These are phyloP conservation scores for Curvularia lunata DNA, from an alignment of 2,329 filamentous ascomycete genomes.

Conservation along the genomic window DNA sequence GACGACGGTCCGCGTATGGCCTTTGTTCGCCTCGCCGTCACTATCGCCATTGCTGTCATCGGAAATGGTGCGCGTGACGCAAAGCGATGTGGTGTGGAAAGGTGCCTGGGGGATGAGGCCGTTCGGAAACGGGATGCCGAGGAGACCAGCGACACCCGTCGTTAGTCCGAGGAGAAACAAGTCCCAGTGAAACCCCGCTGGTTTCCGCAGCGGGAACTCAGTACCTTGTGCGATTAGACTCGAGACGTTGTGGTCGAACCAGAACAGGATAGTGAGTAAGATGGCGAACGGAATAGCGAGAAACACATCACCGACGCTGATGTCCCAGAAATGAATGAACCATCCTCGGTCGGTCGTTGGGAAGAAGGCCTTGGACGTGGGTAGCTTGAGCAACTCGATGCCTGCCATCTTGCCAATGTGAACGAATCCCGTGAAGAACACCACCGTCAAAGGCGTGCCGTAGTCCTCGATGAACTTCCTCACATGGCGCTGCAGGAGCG, in stretches of 20 bases:
- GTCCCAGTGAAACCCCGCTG: constrained; percentile 67
- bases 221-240: constrained; percentile 63
- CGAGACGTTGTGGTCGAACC: constrained; percentile 81
- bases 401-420: constrained; percentile 82
- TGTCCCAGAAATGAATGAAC: constrained; percentile 83
- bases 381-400: constrained; percentile 72
- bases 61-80: constrained; percentile 49
- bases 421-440: constrained; percentile 91
- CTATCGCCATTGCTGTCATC: constrained; percentile 50
- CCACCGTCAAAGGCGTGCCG: constrained; percentile 68
- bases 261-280: constrained; percentile 83
- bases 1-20: constrained; percentile 52
- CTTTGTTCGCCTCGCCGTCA: constrained; percentile 52
- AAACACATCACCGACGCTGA: constrained; percentile 75
- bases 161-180: constrained; percentile 64
- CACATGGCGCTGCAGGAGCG: constrained; percentile 75
- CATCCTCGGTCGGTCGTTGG: constrained; percentile 76
- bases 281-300: constrained; percentile 86
- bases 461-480: constrained; percentile 89
- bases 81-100: constrained; percentile 63
- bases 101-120: constrained; percentile 66
- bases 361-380: constrained; percentile 77
- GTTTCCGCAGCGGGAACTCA: constrained; percentile 63
- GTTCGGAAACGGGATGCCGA: constrained; percentile 64
- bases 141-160: constrained; percentile 61